Evolutionary conservation across 495 filamentous ascomycete species (phyloP).

Genomic region (Letharia columbiana): DNA sequence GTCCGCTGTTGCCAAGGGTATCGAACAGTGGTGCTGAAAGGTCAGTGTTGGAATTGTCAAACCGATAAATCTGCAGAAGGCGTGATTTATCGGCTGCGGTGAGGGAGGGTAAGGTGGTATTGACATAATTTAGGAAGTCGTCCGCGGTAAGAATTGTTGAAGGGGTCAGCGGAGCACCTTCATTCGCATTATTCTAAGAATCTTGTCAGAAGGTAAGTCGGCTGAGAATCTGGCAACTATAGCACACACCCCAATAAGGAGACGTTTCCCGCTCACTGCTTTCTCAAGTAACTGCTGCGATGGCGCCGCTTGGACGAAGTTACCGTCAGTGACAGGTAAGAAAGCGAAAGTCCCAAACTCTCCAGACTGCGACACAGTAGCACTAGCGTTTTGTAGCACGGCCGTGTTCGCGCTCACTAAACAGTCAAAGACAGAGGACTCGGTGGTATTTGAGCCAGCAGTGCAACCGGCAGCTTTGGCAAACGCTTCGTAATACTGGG

Average conservation of each 20-base stretch:
- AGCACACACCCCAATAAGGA: constrained; percentile 39
- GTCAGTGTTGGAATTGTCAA: constrained; percentile 21
- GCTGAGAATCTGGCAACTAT: not conserved
- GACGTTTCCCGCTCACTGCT: constrained; percentile 41
- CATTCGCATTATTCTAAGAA: constrained; percentile 41
- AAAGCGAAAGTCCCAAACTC: constrained; percentile 47
- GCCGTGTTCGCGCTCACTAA: constrained; percentile 40
- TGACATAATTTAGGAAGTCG: constrained; percentile 37
- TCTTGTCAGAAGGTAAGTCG: not conserved
- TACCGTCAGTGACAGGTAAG: constrained; percentile 52
- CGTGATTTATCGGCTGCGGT: constrained; percentile 34
- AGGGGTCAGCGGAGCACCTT: constrained; percentile 40
- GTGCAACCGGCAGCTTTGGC: constrained; percentile 42
- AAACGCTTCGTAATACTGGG: constrained; percentile 45
- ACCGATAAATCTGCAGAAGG: constrained; percentile 39
- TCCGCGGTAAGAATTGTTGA: constrained; percentile 39
- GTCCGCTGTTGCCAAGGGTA: constrained; percentile 36
- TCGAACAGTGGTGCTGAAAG: constrained; percentile 30
- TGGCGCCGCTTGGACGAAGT: constrained; percentile 43
- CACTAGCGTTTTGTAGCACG: constrained; percentile 46
- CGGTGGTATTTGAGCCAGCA: constrained; percentile 6
- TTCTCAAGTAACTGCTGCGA: constrained; percentile 40
- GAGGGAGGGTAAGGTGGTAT: constrained; percentile 40
- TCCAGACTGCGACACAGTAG: constrained; percentile 37
- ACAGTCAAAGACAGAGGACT: constrained; percentile 42